Conservation (phyloP, 768 basidiomycete species). For the Podaxis sp. region DNA sequence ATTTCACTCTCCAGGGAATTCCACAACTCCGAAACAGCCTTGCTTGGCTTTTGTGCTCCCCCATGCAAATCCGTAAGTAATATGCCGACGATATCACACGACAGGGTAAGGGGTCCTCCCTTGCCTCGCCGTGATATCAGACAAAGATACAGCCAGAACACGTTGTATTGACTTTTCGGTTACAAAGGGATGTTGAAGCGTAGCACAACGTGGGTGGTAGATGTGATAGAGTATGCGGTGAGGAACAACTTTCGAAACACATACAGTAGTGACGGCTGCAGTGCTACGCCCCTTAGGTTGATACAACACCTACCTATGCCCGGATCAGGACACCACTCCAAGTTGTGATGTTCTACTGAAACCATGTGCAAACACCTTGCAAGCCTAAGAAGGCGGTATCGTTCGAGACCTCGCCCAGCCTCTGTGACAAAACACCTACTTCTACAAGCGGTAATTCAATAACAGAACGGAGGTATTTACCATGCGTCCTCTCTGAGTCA, state of each 20-base stretch:
- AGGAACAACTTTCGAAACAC: background rate
- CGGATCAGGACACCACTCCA: background rate
- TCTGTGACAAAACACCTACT: background rate
- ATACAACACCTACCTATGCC: background rate
- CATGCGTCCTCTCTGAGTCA: background rate
- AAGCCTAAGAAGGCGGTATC: too few species aligned
- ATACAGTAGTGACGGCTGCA: background rate
- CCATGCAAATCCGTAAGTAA: background rate
- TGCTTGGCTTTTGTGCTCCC: background rate
- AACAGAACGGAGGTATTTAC: too few species aligned
- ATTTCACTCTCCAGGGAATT: background rate
- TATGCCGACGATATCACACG: background rate
- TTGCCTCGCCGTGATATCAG: background rate
- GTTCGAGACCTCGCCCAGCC: background rate
- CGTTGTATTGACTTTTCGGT: background rate
- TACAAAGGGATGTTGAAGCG: background rate
- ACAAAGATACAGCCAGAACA: background rate
- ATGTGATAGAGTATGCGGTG: background rate
- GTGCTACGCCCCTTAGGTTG: background rate
- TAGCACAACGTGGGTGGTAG: background rate
- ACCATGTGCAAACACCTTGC: too few species aligned
- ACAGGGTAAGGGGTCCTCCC: background rate
- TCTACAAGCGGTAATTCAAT: too few species aligned
- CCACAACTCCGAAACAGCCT: conserved; percentile 6
- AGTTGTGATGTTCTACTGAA: background rate